Evolutionary conservation across 495 filamentous ascomycete species (phyloP).

Genomic region (Penicillium longicatenatum): DNA sequence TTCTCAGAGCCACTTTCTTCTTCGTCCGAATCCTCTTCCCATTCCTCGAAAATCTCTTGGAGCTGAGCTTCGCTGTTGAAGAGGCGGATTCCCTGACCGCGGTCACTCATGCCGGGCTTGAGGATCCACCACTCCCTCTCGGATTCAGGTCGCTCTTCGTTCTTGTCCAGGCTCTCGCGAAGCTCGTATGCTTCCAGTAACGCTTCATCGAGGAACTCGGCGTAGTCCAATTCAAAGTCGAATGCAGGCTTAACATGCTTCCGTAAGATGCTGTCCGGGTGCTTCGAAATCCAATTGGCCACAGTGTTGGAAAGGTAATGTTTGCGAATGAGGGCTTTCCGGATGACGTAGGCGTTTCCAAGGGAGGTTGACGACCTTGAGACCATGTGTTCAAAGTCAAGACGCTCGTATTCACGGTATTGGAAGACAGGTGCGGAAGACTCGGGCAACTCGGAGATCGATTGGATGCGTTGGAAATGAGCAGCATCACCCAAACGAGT

Average conservation of each 20-base stretch:
- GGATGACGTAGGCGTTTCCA: conserved; percentile 85
- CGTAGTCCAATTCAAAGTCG: conserved; percentile 91
- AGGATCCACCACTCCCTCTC: conserved; percentile 95
- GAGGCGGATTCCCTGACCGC: conserved; percentile 87
- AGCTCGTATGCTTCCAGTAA: conserved; percentile 87
- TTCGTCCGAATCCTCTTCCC: conserved; percentile 64
- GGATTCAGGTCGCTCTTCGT: conserved; percentile 46
- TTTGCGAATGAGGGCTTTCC: conserved; percentile 96
- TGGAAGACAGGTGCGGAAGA: conserved; percentile 63
- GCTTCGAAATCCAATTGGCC: conserved; percentile 76
- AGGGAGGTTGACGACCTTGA: conserved; percentile 59
- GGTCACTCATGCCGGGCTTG: conserved; percentile 96
- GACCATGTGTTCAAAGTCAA: conserved; percentile 77
- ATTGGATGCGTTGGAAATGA: conserved; percentile 46
- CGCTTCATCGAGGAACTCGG: conserved; percentile 94
- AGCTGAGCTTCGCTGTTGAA: conserved; percentile 83
- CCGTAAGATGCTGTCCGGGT: conserved; percentile 68
- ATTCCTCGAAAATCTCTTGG: conserved; percentile 81
- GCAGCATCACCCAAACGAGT: conserved; percentile 54
- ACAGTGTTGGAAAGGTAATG: conserved; percentile 86
- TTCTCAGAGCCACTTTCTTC: conserved; percentile 38
- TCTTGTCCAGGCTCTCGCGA: conserved; percentile 69
- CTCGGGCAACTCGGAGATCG: conserved; percentile 45
- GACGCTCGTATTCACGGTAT: conserved; percentile 80
- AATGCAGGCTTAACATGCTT: conserved; percentile 71